Conservation (phyloP, 2,329 filamentous ascomycete genomes). For the Endoconidiophora polonica region DNA sequence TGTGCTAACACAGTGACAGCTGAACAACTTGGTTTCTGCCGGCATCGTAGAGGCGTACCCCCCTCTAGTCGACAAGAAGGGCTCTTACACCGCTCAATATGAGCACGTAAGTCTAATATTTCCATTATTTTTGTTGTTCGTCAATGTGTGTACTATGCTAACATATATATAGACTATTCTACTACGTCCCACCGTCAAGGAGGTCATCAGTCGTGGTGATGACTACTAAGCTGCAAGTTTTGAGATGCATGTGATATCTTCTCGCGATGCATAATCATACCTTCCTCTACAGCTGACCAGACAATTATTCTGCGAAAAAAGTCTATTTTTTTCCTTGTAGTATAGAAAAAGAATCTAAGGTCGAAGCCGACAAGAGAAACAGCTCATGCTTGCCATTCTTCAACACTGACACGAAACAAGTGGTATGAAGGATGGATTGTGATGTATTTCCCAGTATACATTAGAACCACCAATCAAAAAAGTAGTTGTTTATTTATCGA, state of each 20-base stretch:
- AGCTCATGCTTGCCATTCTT: no score
- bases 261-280: neutral
- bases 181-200: slow-evolving; percentile 56
- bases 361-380: no score
- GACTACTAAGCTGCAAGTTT: slow-evolving; percentile 40
- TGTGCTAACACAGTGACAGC: slow-evolving; percentile 23
- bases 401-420: no score
- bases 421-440: no score
- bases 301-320: neutral
- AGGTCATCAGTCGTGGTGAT: slow-evolving; percentile 62
- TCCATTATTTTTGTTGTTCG: neutral
- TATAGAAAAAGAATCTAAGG: neutral
- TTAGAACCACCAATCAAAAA: no score
- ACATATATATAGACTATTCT: slow-evolving; percentile 40
- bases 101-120: slow-evolving; percentile 54
- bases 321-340: neutral
- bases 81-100: slow-evolving; percentile 74
- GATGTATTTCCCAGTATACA: no score
- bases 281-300: neutral
- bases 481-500: no score
- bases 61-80: slow-evolving; percentile 69
- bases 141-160: neutral
- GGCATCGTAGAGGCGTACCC: slow-evolving; percentile 76
- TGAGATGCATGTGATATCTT: neutral
- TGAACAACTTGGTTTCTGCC: slow-evolving; percentile 62